phyloP scores from a whole-genome alignment of 1,284 basidiomycete species.

The Leccinum solheimii region DNA sequence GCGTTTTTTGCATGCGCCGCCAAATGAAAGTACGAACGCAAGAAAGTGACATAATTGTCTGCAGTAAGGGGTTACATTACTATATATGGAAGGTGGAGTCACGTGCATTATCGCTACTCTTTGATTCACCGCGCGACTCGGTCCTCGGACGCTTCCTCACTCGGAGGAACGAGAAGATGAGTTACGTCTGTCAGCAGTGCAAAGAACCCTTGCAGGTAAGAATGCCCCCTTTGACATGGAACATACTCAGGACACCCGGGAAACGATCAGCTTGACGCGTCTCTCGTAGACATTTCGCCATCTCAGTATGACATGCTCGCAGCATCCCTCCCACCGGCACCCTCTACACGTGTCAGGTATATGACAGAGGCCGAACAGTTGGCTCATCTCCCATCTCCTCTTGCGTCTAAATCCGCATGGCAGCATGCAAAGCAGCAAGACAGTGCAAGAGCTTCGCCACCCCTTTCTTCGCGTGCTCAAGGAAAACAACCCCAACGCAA shows the following conservation, averaged over 20 bases:
- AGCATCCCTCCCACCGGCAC: constrained; percentile 64
- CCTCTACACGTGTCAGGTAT: constrained; percentile 41
- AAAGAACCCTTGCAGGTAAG: constrained; percentile 80
- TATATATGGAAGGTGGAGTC: neutral
- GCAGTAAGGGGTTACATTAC: too few relatives aligned
- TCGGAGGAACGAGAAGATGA: constrained; percentile 46
- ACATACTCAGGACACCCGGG: constrained; percentile 23
- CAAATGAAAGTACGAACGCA: constrained; percentile 7
- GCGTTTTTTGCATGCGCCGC: constrained; percentile 28
- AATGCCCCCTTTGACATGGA: constrained; percentile 9
- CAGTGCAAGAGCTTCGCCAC: constrained; percentile 38
- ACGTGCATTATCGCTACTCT: neutral
- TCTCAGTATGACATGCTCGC: constrained; percentile 86
- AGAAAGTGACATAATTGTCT: neutral
- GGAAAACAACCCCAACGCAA: constrained; percentile 57
- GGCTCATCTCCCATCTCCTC: constrained; percentile 53
- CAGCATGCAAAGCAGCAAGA: constrained; percentile 48
- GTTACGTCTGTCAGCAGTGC: constrained; percentile 79
- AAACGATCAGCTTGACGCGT: constrained; percentile 69
- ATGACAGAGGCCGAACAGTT: constrained; percentile 55
- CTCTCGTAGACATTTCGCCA: constrained; percentile 78
- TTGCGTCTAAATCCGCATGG: constrained; percentile 62
- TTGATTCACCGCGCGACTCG: neutral
- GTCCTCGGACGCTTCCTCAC: neutral
- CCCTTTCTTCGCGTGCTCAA: constrained; percentile 47